Base-by-base conservation (phyloP, 2,329 filamentous ascomycete genomes). In the Huntiella abstrusa region DNA sequence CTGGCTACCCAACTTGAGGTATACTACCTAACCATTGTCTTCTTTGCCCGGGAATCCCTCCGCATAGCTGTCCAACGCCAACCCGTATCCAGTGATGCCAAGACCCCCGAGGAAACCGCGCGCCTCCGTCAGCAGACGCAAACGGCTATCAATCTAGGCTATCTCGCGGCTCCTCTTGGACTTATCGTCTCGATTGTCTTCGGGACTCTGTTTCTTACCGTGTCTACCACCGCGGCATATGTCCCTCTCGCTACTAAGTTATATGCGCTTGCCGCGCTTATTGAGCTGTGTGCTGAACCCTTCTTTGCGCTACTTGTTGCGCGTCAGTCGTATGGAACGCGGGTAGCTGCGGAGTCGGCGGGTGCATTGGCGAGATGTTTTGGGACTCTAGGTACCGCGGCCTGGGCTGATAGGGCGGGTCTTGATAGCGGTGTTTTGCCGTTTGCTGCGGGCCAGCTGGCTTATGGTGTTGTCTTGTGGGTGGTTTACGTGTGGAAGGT, bases 31-130 rank as follows among this genome's bases (percentile, higher is more conserved):
- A 85, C 86, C 0, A 79, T 92, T n/a, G 70, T 98, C 1, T 95
- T 93, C 61, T 96, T 98, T 57, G 82, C 91, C 0, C 74, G 91
- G 35, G 91, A 98, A 62, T 88, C 82, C 55, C 65, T 96, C 42
- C 80, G 91, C 12, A 80, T 94, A n/a, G 86, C 88, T 19, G 75
- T 94, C 33, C 88, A 96, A 62, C 73, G 91, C 44, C 82, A 87
- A 54, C 51, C 50, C 33, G 34, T 39, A 2, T n/a, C 16, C 12
- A 16, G 1, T 10, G 22, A 37, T 4, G n/a, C n/a, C 32, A 37
- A 36, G 37, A 22, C 11, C 12, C 22, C 17, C 7, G 45, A 32
- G 15, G 15, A 17, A 34, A 10, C 28, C 32, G 32, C 16, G 28
- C 42, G 33, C 35, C 42, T n/a, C 2, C 42, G 42, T 33, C 52